phyloP scores from a whole-genome alignment of 441 rosid genomes.

The Croton setiger region DNA sequence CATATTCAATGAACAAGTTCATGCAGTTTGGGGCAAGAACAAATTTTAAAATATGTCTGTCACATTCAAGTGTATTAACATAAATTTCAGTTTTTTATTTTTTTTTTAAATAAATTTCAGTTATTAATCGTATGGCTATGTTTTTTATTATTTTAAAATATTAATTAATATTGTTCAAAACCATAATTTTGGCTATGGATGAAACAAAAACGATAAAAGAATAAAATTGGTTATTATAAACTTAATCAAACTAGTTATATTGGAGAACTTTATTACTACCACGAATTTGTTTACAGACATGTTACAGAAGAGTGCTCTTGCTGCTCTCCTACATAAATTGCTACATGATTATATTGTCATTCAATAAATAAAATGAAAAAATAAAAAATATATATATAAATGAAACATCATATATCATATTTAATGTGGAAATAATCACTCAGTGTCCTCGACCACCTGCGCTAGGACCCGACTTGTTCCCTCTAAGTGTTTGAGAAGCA shows the following conservation, averaged over 20 bases:
- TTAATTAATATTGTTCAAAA: no score
- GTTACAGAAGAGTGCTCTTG: background rate
- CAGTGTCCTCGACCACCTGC: slow-evolving; percentile 6
- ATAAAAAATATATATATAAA: background rate
- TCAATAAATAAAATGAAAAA: background rate
- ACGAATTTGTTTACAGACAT: no score
- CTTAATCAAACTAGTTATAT: background rate
- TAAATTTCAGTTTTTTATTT: no score
- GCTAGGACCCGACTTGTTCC: slow-evolving; percentile 8
- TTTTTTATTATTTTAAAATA: no score
- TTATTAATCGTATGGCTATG: no score
- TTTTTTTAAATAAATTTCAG: no score
- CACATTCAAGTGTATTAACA: no score
- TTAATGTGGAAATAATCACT: background rate
- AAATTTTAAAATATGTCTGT: no score
- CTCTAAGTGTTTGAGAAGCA: background rate
- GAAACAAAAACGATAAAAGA: background rate
- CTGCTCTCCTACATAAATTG: background rate
- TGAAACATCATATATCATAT: background rate
- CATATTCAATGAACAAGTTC: no score
- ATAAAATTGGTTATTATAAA: background rate
- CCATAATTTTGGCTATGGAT: background rate
- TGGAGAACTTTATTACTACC: background rate
- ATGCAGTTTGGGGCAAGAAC: no score
- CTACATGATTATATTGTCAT: background rate